These are phyloP conservation scores for Lentinula sp. DNA, from an alignment of 768 basidiomycete species.

Conservation along the genomic window DNA sequence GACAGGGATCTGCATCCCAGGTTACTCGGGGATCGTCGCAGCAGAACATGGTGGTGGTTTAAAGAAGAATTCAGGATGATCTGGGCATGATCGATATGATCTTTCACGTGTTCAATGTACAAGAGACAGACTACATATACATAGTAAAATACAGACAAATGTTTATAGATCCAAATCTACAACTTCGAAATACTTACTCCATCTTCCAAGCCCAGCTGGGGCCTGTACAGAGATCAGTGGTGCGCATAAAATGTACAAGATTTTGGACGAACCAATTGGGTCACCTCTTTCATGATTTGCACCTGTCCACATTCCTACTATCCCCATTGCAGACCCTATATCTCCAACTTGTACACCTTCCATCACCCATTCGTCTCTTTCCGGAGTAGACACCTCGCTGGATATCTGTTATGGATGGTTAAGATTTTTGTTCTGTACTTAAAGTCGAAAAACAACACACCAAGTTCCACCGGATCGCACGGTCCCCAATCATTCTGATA, in stretches of 20 bases:
- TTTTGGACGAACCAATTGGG: conserved; percentile 1
- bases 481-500: conserved; percentile 43
- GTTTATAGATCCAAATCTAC: too few relatives aligned
- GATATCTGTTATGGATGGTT: conserved; percentile 20
- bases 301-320: conserved; percentile 32
- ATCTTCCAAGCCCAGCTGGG: conserved; percentile 7
- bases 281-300: conserved; percentile 3
- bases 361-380: conserved; percentile 39
- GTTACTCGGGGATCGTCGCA: background rate
- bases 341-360: conserved; percentile 56
- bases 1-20: background rate
- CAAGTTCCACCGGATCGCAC: conserved; percentile 46
- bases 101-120: too few relatives aligned
- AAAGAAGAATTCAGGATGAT: too few relatives aligned
- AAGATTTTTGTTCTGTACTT: background rate
- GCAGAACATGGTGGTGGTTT: background rate
- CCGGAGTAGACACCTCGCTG: conserved; percentile 13
- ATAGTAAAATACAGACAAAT: too few relatives aligned
- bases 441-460: conserved; percentile 21
- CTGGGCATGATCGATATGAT: too few relatives aligned
- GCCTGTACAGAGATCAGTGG: background rate
- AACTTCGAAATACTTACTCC: background rate
- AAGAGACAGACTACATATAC: too few relatives aligned
- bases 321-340: conserved; percentile 44
- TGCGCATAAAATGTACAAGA: background rate